phyloP scores from a whole-genome alignment of 305 asterid genomes.

The Rubia peregrina region DNA sequence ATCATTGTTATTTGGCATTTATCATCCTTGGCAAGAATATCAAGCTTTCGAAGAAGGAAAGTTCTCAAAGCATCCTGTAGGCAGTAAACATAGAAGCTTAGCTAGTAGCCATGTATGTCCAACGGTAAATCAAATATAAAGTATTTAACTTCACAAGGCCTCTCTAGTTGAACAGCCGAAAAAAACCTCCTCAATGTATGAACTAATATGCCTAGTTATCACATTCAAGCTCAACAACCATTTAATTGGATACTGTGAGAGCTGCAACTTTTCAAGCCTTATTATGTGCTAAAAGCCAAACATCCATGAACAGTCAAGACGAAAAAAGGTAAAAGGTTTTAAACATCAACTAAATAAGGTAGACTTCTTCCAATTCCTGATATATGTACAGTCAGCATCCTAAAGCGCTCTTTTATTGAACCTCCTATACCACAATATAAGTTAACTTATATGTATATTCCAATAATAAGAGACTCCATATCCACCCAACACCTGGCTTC shows the following conservation, averaged over 20 bases:
- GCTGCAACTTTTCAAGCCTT: background rate
- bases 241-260: background rate
- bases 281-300: background rate
- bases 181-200: background rate
- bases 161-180: background rate
- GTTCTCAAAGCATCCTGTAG: conserved; percentile 94
- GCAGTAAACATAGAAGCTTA: conserved; percentile 6
- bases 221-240: background rate
- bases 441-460: background rate
- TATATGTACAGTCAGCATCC: background rate
- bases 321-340: background rate
- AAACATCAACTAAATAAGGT: background rate
- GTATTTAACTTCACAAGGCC: background rate
- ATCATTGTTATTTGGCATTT: conserved; percentile 98
- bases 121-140: background rate
- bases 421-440: background rate
- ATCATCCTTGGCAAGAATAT: conserved; percentile 76
- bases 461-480: background rate
- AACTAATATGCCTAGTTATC: background rate
- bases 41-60: conserved; percentile 87
- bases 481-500: background rate
- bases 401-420: background rate
- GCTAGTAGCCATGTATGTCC: background rate
- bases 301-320: background rate
- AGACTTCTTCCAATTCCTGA: background rate